phyloP scores from a whole-genome alignment of 768 basidiomycete genomes.

The Hebeloma cylindrosporum region DNA sequence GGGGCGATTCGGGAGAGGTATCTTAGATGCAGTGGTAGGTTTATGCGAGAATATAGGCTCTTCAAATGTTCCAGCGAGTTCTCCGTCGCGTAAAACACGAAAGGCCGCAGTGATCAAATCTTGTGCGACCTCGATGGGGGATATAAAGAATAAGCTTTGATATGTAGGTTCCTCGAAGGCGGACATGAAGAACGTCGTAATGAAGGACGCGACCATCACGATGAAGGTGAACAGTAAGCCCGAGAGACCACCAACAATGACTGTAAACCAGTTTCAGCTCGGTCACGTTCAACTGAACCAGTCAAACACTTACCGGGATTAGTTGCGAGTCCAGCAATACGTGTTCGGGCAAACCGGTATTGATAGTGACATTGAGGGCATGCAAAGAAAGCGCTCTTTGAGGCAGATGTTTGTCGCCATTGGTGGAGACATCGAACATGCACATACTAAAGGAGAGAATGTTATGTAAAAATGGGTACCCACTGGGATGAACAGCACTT shows the following conservation, averaged over 20 bases:
- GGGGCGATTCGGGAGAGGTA: conserved; percentile 15
- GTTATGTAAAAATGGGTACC: neutral
- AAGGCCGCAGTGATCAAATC: conserved; percentile 64
- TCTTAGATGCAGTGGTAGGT: too few relatives aligned
- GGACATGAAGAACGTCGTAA: conserved; percentile 66
- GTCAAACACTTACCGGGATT: conserved; percentile 55
- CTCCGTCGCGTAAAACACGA: conserved; percentile 59
- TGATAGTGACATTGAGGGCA: conserved; percentile 81
- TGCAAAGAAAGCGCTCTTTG: conserved; percentile 69
- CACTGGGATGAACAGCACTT: conserved; percentile 23
- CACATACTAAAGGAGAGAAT: conserved; percentile 55
- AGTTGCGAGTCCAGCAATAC: conserved; percentile 69
- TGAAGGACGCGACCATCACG: conserved; percentile 67
- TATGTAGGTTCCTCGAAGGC: conserved; percentile 55
- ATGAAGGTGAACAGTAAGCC: conserved; percentile 61
- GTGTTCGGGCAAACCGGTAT: conserved; percentile 76
- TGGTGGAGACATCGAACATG: conserved; percentile 76
- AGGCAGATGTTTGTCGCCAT: conserved; percentile 67
- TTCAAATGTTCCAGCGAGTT: conserved; percentile 41
- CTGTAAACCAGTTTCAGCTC: conserved; percentile 36
- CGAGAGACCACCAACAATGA: conserved; percentile 62
- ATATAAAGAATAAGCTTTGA: conserved; percentile 38
- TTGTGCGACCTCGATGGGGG: conserved; percentile 56
- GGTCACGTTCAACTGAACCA: conserved; percentile 3
- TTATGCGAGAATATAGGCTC: conserved; percentile 27